A percentile compares a stretch with the other conserved stretches of the same genome.
These are phyloP conservation scores for Priceomyces melissophilus DNA, from an alignment of 805 yeast genomes.

Conservation along the genomic window DNA sequence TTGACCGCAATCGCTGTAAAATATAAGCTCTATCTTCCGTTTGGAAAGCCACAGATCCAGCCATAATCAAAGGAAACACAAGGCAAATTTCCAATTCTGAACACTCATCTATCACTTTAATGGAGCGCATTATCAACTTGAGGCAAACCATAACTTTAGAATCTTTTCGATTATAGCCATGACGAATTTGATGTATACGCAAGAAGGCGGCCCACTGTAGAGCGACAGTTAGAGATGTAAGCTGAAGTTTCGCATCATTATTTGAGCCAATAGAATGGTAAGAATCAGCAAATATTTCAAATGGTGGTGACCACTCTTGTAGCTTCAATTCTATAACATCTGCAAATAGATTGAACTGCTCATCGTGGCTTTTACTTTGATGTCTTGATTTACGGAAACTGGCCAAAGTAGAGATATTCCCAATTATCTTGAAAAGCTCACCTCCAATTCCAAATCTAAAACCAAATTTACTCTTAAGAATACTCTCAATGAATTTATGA, in stretches of 20 bases:
- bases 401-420: slow-evolving; percentile 23
- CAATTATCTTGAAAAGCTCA: slow-evolving; percentile 23
- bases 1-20: slow-evolving; percentile 14
- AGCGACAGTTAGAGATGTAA: slow-evolving; percentile 21
- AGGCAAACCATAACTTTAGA: slow-evolving; percentile 20
- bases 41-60: slow-evolving; percentile 22
- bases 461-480: slow-evolving; percentile 21
- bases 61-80: slow-evolving; percentile 23
- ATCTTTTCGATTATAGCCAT: slow-evolving; percentile 24
- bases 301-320: slow-evolving; percentile 23
- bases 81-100: slow-evolving; percentile 24
- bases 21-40: slow-evolving; percentile 18
- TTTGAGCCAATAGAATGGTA: slow-evolving; percentile 8
- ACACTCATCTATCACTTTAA: slow-evolving; percentile 17
- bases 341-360: slow-evolving; percentile 20
- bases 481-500: slow-evolving; percentile 14
- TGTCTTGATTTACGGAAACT: slow-evolving; percentile 16
- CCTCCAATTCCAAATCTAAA: slow-evolving; percentile 28
- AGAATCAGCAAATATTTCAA: slow-evolving; percentile 14
- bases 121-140: slow-evolving; percentile 17
- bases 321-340: slow-evolving; percentile 22
- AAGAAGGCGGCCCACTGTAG: slow-evolving; percentile 27
- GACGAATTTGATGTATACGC: slow-evolving; percentile 23
- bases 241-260: slow-evolving; percentile 7
- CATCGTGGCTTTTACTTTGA: slow-evolving; percentile 14